Evolutionary conservation across 495 filamentous ascomycete species (phyloP), one percentile per base, ranked within the genome.

Genomic region (Penicillium coffeae): DNA sequence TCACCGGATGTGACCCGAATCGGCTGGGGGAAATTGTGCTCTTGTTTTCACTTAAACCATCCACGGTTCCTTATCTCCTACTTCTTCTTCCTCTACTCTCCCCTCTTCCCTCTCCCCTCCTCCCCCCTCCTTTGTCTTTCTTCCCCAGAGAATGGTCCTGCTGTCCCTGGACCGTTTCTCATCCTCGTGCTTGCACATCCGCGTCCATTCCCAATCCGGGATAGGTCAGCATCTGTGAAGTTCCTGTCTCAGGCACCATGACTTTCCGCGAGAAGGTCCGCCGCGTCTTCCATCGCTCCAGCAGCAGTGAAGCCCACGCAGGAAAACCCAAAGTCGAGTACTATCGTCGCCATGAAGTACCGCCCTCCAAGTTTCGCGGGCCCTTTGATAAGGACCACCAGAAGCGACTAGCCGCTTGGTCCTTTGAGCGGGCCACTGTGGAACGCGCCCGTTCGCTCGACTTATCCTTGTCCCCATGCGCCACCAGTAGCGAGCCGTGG

Each of bases 321-420:
- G 58, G 61, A 22, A 70, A 52, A 27, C 60, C 69, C 57, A 77
- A 77, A 48, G 64, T 76, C 42, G 71, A 76, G 60, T 76, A 77
- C 51, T 78, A 80, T 54, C 65, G 68, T 39, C 74, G 72, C 25
- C 52, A 66, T 50, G 76, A 79, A 50, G 63, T 74, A 27, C 76
- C 76, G 2, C 69, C 65, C 9, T 76, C 76, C 16, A 80, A 80
- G 44, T 80, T 79, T 47, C 64, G 64, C 2, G 76, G 75, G 3
- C 75, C 76, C 0, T 76, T 74, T 52, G 74, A 80, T 52, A 69
- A 64, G 40, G 69, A 70, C 50, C 76, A 80, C 51, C 73, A 76
- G 54, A 70, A 72, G 21, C 63, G 59, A 22, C 48, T 80, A 45
- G 66, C 71, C n/a, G 66, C 74, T 9, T 80, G 76, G 71, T 73